Evolutionary conservation across 208 protist genomes (phyloP), one percentile per base, ranked within the genome.

Genomic region (Zelonia costaricensis): DNA sequence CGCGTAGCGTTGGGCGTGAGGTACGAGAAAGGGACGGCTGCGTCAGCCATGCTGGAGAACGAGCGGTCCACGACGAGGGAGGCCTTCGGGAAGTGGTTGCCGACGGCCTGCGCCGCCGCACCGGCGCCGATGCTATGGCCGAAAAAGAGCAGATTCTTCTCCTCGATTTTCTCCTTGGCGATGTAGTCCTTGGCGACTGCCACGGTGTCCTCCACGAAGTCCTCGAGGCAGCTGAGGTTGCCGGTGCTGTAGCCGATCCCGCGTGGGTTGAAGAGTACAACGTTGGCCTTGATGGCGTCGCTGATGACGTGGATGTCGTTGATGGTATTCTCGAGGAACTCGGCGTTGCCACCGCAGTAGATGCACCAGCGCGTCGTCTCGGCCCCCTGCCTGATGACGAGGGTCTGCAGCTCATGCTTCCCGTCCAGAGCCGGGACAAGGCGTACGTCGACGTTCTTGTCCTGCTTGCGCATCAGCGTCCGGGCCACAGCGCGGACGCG

Each of bases 41-140:
- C 86, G 43, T 95, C 89, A 1, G 68, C 72, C 25, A 95, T 78
- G 39, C 72, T 55, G 18, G 89, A 90, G 59, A 95, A 95, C 13
- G 73, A 81, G 7, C 89, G 74, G 62, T 95, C 89, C 2, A 95
- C 30, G 2, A 95, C 73, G 9, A 95, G 46, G 0, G 80, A 59
- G 30, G 51, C 68, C 13, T 68, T 35, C 0, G 70, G 74, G 42
- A 61, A 68, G 30, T 54, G 57, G 4, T 52, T 49, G 8, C 51
- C 62, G 13, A 78, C 86, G n/a, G 92, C 62, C 36, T 74, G 53
- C 0, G 80, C 80, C 6, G 80, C 86, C 1, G 86, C 59, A 4
- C 79, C 86, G 23, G 82, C 86, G 15, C 89, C 89, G 63, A 95
- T 93, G 48, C 86, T 93, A 57, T 93, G 89, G 5, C 89, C 89